Conservation (phyloP, 139 green algal genomes). For the Zygnema cylindricum region DNA sequence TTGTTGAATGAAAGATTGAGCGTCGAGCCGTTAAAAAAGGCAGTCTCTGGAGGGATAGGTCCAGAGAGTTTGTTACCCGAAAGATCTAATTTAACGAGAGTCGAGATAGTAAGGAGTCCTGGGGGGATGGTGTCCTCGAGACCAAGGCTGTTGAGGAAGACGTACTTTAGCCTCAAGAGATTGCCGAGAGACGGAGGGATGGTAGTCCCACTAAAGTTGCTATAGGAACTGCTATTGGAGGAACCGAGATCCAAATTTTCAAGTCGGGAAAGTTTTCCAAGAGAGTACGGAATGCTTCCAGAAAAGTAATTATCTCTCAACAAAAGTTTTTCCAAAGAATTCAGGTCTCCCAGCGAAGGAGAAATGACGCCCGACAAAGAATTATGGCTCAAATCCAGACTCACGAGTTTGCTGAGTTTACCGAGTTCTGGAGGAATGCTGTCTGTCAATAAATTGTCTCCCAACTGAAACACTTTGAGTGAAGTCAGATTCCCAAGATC, state of each 20-base stretch:
- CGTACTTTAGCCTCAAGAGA: not conserved
- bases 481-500: constrained; percentile 10
- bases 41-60: constrained; percentile 1
- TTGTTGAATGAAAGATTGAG: constrained; percentile 23
- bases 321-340: constrained; percentile 1
- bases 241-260: constrained; percentile 18
- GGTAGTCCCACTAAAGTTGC: not conserved
- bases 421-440: not conserved
- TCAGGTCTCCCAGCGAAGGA: not conserved
- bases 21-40: not conserved
- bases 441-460: constrained; percentile 10
- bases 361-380: constrained; percentile 32
- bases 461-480: not conserved
- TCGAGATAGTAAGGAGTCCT: not conserved
- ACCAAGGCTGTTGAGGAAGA: not conserved
- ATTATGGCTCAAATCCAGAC: constrained; percentile 11
- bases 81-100: constrained; percentile 9
- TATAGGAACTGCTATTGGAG: not conserved
- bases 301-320: constrained; percentile 27
- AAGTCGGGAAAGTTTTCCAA: constrained; percentile 26
- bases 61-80: constrained; percentile 5
- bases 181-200: constrained; percentile 14
- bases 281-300: constrained; percentile 20
- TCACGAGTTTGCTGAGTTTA: not conserved
- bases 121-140: not conserved